Evolutionary conservation across 1,284 basidiomycete species (phyloP).

Genomic region (Puccinia coronata): DNA sequence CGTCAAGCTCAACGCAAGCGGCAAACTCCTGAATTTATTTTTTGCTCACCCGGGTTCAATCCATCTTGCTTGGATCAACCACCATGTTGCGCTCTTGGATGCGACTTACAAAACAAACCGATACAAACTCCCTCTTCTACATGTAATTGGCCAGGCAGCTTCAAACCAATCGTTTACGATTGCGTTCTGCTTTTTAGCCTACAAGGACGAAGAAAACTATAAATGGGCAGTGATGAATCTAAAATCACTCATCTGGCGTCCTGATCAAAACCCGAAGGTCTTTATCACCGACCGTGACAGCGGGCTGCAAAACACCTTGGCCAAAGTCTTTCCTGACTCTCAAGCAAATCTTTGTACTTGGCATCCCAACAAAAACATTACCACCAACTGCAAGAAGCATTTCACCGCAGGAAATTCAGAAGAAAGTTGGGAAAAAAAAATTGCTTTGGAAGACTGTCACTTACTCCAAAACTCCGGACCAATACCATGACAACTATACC

Average conservation of each 20-base stretch:
- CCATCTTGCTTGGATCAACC: background rate
- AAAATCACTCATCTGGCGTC: background rate
- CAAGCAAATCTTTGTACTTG: background rate
- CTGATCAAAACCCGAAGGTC: background rate
- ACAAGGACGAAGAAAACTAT: background rate
- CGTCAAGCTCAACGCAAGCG: background rate
- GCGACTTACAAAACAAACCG: background rate
- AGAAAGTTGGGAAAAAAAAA: background rate
- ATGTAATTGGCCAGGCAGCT: too few species aligned
- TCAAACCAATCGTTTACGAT: too few species aligned
- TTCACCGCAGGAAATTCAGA: background rate
- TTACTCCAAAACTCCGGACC: background rate
- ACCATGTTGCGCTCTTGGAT: too few species aligned
- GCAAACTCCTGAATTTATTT: background rate
- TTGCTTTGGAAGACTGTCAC: background rate
- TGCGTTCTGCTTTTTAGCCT: slow-evolving; percentile 10
- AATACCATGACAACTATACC: background rate
- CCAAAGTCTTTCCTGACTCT: background rate
- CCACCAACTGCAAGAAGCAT: background rate
- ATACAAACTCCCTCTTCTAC: background rate
- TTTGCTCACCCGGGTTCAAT: background rate
- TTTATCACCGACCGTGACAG: background rate
- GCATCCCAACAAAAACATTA: background rate
- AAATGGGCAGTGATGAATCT: too few species aligned
- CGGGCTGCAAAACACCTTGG: background rate